phyloP scores from a whole-genome alignment of 768 basidiomycete genomes.

The Boletus rubroflammeus region DNA sequence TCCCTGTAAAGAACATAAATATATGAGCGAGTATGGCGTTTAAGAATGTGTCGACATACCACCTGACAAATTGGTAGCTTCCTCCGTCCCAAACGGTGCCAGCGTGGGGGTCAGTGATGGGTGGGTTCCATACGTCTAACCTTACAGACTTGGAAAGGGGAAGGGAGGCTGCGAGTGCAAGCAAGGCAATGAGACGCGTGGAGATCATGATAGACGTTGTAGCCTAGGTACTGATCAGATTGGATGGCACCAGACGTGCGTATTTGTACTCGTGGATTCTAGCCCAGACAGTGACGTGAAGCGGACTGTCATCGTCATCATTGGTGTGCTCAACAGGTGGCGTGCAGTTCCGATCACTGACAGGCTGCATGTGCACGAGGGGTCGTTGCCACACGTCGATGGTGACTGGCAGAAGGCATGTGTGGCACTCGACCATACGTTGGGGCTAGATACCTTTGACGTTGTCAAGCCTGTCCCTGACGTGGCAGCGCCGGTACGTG shows the following conservation, averaged over 20 bases:
- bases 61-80: slow-evolving; percentile 18
- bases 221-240: not conserved
- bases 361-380: no score
- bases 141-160: slow-evolving; percentile 4
- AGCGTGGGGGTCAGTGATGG: slow-evolving; percentile 18
- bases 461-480: no score
- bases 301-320: not conserved
- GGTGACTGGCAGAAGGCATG: no score
- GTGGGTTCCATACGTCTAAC: slow-evolving; percentile 29
- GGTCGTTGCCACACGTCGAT: no score
- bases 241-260: not conserved
- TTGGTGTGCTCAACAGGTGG: not conserved
- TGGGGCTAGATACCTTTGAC: no score
- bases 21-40: not conserved
- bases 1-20: slow-evolving; percentile 27
- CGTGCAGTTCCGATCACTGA: rapidly evolving
- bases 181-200: slow-evolving; percentile 1
- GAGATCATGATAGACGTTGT: slow-evolving; percentile 2
- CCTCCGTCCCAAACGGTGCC: slow-evolving; percentile 26
- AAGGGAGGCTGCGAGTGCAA: slow-evolving; percentile 8
- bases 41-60: slow-evolving; percentile 19
- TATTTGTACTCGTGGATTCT: slow-evolving; percentile 3
- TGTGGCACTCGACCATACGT: no score
- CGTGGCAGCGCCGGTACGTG: no score
- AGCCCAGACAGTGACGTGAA: not conserved